Base-by-base conservation (phyloP, 805 yeast species). In the Vanderwaltozyma yarrowii region DNA sequence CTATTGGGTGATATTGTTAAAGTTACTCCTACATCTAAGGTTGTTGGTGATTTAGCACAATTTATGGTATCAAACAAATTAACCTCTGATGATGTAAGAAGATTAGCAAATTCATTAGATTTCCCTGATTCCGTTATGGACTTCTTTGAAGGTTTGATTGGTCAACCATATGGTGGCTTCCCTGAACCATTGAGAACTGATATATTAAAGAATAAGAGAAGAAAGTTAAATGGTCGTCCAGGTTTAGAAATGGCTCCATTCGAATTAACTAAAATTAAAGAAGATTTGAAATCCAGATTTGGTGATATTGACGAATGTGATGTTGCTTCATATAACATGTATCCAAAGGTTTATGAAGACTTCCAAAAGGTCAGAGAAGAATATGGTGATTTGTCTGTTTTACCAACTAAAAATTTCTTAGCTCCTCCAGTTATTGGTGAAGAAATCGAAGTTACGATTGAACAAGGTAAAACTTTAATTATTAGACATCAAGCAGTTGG, bases 141-240 rank as follows among this genome's bases (percentile, higher is more conserved):
- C 66, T 89, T 89, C 75, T 86, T 89, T 74, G 95, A 89, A 70
- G 98, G 98, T 51, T 73, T 88, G 61, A 89, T 89, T 83, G 98
- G 98, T 59, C 88, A 89, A 48, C 98, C 98, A 54, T 85, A 83
- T 61, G 97, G 97, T 46, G 98, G 98, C 5, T 89, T 89, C 92
- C 96, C 98, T 40, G 98, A 89, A 68, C 97, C 98, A 21, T 72
- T 89, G 64, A 79, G 97, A 67, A 71, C 94, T 27, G 83, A 87
- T 61, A 74, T 88, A 45, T 76, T 89, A 57, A 76, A 78, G 52
- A 94, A 87, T 62, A 86, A 86, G 78, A 81, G 97, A 67, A 77
- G 82, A 65, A 85, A 86, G 66, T 76, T 89, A 64, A 74, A 76
- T 46, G 68, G 71, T 50, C 79, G 97, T 65, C 97, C 98, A 32